Conservation (phyloP, 495 filamentous ascomycete genomes). For the Penicillium nucicola region DNA sequence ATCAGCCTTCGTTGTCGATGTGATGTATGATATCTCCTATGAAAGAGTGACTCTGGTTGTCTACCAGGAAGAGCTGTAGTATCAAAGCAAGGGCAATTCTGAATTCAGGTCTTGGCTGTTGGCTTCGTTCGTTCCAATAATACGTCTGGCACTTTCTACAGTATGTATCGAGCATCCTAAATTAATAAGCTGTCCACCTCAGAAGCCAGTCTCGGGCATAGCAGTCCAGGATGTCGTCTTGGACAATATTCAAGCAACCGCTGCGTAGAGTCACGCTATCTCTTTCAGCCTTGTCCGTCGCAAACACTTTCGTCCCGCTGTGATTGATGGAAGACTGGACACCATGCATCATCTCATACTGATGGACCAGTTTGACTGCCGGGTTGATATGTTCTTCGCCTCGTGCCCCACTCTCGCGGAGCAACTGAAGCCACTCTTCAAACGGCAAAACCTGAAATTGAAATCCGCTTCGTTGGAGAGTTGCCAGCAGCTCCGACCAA, state of each 20-base stretch:
- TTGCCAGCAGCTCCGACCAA: slow-evolving; percentile 51
- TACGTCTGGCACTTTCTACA: too few species aligned
- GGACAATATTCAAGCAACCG: slow-evolving; percentile 29
- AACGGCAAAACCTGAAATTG: slow-evolving; percentile 46
- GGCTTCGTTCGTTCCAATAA: too few species aligned
- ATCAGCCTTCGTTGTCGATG: too few species aligned
- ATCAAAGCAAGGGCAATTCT: too few species aligned
- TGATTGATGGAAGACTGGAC: too few species aligned
- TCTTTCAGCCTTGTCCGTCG: slow-evolving; percentile 40
- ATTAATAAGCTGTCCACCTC: slow-evolving; percentile 18
- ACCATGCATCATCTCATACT: too few species aligned
- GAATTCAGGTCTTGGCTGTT: too few species aligned
- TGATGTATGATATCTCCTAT: too few species aligned
- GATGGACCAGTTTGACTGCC: slow-evolving; percentile 55
- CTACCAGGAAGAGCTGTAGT: too few species aligned
- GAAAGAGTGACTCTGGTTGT: too few species aligned
- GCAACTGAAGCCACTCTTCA: slow-evolving; percentile 45
- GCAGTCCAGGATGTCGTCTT: slow-evolving; percentile 33
- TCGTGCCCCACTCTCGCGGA: slow-evolving; percentile 42
- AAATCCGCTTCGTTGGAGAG: slow-evolving; percentile 38
- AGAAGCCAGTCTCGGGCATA: slow-evolving; percentile 36
- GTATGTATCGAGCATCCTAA: too few species aligned
- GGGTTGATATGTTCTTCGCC: slow-evolving; percentile 50
- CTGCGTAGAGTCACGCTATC: slow-evolving; percentile 35
- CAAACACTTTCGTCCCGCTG: too few species aligned